A percentile compares a stretch with the other conserved stretches of the same genome.
Conservation (phyloP, 2,329 filamentous ascomycete species). For the Leptodontidium sp. region DNA sequence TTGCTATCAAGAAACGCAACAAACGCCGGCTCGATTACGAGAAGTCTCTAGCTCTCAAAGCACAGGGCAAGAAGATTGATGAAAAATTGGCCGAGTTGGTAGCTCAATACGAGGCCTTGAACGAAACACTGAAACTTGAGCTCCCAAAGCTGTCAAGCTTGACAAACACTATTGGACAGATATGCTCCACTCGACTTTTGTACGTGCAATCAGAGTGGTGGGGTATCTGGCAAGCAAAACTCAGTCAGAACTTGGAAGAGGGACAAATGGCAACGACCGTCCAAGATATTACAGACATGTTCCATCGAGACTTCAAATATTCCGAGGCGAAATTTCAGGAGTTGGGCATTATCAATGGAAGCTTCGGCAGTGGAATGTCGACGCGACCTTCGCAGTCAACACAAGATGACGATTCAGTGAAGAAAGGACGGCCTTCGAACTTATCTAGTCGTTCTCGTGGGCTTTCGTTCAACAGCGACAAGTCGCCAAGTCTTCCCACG, state of each 20-base stretch:
- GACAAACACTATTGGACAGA: slow-evolving; percentile 84
- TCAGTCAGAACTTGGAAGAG: slow-evolving; percentile 76
- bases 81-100: slow-evolving; percentile 84
- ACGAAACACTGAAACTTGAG: slow-evolving; percentile 92
- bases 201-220: slow-evolving; percentile 87
- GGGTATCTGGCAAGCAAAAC: slow-evolving; percentile 82
- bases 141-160: slow-evolving; percentile 83
- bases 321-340: slow-evolving; percentile 75
- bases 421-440: slow-evolving; percentile 45
- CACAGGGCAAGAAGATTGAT: slow-evolving; percentile 85
- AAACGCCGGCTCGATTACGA: slow-evolving; percentile 93
- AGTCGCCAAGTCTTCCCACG: slow-evolving; percentile 68
- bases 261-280: slow-evolving; percentile 70
- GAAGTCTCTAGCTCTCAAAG: slow-evolving; percentile 78
- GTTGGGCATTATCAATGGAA: slow-evolving; percentile 82
- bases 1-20: slow-evolving; percentile 92
- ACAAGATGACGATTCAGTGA: slow-evolving; percentile 47
- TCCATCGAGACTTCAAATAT: slow-evolving; percentile 80
- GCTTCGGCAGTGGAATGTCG: slow-evolving; percentile 52
- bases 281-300: slow-evolving; percentile 77
- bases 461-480: slow-evolving; percentile 68
- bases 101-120: slow-evolving; percentile 84
- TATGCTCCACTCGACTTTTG: slow-evolving; percentile 84
- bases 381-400: slow-evolving; percentile 49
- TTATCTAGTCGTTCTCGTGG: slow-evolving; percentile 59